Evolutionary conservation across 1,139 yeast species (phyloP), one percentile per base, ranked within the genome.

Genomic region (Hyphopichia pseudoburtonii): DNA sequence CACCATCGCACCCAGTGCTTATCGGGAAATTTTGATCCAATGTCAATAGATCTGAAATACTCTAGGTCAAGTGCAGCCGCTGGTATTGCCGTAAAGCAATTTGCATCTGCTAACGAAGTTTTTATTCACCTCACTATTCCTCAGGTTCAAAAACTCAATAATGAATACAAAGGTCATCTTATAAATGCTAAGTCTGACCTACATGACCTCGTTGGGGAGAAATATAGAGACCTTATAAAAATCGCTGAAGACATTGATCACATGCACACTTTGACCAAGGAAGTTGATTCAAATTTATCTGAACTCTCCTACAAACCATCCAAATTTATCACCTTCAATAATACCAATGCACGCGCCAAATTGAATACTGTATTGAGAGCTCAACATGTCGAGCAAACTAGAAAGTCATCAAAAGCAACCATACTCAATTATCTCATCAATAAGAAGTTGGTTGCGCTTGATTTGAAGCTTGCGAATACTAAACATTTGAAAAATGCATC

Each of bases 231-330:
- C 47, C 64, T 85, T 48, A 68, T 85, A 26, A 66, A 74, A 28
- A 83, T 85, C 5, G 86, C 90, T 1, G 89, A 84, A 50, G 78
- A 79, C 42, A 81, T 85, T 27, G 76, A 74, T 29, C 61, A 60
- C 5, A 80, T 83, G 80, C 67, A 76, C 44, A 50, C 52, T 2
- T 48, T 67, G 9, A 67, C 78, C 1, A 46, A 48, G 9, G 41
- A 38, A 1, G 52, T 64, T 3, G 66, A 70, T 33, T 47, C 50
- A 7, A 46, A 50, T 8, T 45, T 71, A 14, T 49, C 71, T 1
- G 53, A 59, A 33, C 52, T 71, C 17, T 62, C 74, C 2, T 70
- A 64, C 41, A 53, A 54, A 22, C 50, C 57, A 9, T 51, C 70
- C 2, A 48, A 48, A 12, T 67, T 67, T 42, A 59, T 58, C 7